Conservation (phyloP, 2,329 filamentous ascomycete species). For the Zopfia rhizophila region DNA sequence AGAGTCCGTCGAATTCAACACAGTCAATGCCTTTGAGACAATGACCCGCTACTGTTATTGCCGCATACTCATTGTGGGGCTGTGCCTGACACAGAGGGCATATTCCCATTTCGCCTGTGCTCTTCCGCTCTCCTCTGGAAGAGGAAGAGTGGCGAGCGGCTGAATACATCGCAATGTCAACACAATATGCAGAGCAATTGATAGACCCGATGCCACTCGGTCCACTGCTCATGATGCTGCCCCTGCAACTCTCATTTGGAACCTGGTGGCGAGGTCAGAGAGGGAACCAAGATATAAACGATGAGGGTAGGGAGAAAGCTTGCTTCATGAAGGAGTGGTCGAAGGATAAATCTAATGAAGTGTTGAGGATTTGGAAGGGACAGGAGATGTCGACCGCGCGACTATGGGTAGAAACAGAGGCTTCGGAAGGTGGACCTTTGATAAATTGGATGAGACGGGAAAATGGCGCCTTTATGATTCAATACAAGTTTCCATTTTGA, state of each 20-base stretch:
- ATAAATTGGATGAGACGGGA: slow-evolving; percentile 7
- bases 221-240: slow-evolving; percentile 11
- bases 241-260: slow-evolving; percentile 20
- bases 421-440: slow-evolving; percentile 2
- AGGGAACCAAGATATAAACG: slow-evolving; percentile 1
- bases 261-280: slow-evolving; percentile 12
- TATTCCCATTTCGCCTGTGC: slow-evolving; percentile 5
- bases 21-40: slow-evolving; percentile 12
- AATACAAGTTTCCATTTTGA: not conserved
- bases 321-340: slow-evolving; percentile 6
- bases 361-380: slow-evolving; percentile 6
- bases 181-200: slow-evolving; percentile 16
- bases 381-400: not conserved
- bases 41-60: slow-evolving; percentile 18
- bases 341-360: slow-evolving; percentile 1
- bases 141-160: slow-evolving; percentile 12
- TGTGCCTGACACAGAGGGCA: slow-evolving; percentile 7
- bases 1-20: slow-evolving; percentile 9
- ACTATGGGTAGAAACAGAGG: slow-evolving; percentile 1
- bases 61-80: slow-evolving; percentile 13
- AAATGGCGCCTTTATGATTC: no score
- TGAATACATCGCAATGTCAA: slow-evolving; percentile 8
- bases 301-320: slow-evolving; percentile 1
- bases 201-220: slow-evolving; percentile 9
- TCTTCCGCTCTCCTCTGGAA: slow-evolving; percentile 2